Base-by-base conservation (phyloP, 306 rosid species). In the Prunus armeniaca region DNA sequence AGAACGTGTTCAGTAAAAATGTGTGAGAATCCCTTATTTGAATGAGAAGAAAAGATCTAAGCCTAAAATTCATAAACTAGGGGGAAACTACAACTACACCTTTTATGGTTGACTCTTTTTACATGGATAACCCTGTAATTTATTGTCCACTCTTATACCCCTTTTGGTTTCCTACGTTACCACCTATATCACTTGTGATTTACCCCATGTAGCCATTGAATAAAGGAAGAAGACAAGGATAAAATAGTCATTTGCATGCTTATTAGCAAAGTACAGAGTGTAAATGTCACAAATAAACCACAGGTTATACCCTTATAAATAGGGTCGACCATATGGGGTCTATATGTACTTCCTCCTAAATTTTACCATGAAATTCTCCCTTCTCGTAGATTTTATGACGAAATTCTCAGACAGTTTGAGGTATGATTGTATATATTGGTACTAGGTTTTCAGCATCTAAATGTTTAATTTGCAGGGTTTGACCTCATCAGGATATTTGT, bases 401-500 rank as follows among this genome's bases (percentile, higher is more conserved):
- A 19, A 17, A 10, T n/a, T 45, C 20, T 67, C 20, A 22, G 22
- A 32, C n/a, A 50, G 65, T 30, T 63, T 30, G 45, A 63, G 22
- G 24, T 63, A 63, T 71, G 32, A 34, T 12, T 55, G 32, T 34
- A 22, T 54, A 34, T 71, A 63, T 41, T 22, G 20, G 72, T 41
- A 24, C 45, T 71, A 52, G 38, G 49, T 61, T 65, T 13, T 41
- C 28, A 18, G 67, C 32, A 30, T 77, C 38, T 72, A 67, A 73
- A 49, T 82, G 27, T 76, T 76, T 17, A 28, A 76, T 74, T n/a
- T 82, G 75, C 73, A 89, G 93, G 89, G 93, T 67, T 74, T 89
- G 83, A 89, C 90, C 18, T 78, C 86, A 64, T 83, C 91, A 4
- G 97, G 96, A 76, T 90, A 89, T 77, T 85, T 93, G 81, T 85